Evolutionary conservation across 2,329 filamentous ascomycete species (phyloP).

Genomic region (Aspergillus clavatus): DNA sequence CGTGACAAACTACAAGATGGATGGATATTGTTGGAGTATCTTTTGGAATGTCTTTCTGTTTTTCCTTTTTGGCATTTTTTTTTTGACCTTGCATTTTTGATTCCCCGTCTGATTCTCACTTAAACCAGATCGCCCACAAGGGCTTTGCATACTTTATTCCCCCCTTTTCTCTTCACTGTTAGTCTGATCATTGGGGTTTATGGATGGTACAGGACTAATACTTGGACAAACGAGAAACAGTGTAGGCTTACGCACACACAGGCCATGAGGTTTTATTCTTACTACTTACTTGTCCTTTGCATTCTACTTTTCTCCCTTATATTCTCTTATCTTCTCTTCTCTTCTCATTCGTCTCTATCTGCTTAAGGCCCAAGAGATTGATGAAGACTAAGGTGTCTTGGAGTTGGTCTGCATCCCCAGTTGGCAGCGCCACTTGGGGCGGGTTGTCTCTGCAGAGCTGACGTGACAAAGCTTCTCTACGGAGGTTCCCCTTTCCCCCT

Average conservation of each 20-base stretch:
- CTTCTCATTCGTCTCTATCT: too few species aligned
- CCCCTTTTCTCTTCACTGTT: slow-evolving; percentile 2
- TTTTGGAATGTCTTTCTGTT: not conserved
- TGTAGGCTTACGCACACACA: not conserved
- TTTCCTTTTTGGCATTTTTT: not conserved
- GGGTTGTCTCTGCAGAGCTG: not conserved
- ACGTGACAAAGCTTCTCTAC: too few species aligned
- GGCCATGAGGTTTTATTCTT: not conserved
- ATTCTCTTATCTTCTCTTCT: slow-evolving; percentile 4
- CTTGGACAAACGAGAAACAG: not conserved
- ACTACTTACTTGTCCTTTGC: too few species aligned
- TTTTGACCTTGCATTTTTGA: not conserved
- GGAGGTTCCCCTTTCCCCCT: too few species aligned
- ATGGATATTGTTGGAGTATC: not conserved
- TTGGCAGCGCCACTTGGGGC: not conserved
- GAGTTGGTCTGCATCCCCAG: not conserved
- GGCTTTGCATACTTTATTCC: slow-evolving; percentile 9
- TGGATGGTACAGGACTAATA: not conserved
- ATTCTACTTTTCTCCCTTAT: too few species aligned
- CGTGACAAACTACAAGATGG: not conserved
- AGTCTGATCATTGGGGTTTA: not conserved
- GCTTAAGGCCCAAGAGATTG: too few species aligned
- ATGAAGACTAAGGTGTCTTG: too few species aligned
- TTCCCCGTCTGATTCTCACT: not conserved
- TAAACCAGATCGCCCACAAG: slow-evolving; percentile 15